Conservation (phyloP, 129 eudicot genomes). For the Erigeron canadensis region DNA sequence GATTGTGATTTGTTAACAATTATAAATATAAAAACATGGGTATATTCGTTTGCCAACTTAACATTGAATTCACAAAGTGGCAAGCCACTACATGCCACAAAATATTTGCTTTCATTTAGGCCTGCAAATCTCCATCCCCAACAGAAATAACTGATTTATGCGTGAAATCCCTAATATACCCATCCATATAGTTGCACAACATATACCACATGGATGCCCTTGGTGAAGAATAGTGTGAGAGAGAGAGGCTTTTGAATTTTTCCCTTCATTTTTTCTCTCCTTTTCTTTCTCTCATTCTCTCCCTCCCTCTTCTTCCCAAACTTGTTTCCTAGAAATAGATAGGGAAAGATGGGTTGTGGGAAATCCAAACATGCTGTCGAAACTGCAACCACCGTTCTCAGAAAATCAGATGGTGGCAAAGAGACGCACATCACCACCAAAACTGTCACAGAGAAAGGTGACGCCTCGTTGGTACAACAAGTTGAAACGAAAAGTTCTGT, state of each 20-base stretch:
- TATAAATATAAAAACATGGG: neutral
- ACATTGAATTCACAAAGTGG: too few relatives aligned
- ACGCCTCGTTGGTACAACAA: neutral
- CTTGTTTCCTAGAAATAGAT: constrained; percentile 8
- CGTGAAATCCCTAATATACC: constrained; percentile 13
- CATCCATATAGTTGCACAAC: constrained; percentile 9
- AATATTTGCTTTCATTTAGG: neutral
- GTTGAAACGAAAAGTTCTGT: constrained; percentile 18
- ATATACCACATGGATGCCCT: constrained; percentile 33
- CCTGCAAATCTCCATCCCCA: constrained; percentile 11
- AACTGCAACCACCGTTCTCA: constrained; percentile 28
- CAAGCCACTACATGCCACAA: too few relatives aligned
- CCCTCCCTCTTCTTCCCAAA: constrained; percentile 24
- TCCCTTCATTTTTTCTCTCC: constrained; percentile 13
- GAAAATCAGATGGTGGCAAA: constrained; percentile 26
- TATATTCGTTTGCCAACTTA: neutral
- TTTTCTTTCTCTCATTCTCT: constrained; percentile 20
- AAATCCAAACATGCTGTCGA: constrained; percentile 41
- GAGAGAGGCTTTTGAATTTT: constrained; percentile 27
- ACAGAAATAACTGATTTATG: constrained; percentile 4
- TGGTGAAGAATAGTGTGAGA: constrained; percentile 23
- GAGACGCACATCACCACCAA: constrained; percentile 26
- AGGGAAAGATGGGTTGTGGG: constrained; percentile 39
- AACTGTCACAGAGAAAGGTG: constrained; percentile 16
- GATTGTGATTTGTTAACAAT: too few relatives aligned